Evolutionary conservation across 2,329 filamentous ascomycete genomes (phyloP).

Genomic region (Diaporthe ampelina): DNA sequence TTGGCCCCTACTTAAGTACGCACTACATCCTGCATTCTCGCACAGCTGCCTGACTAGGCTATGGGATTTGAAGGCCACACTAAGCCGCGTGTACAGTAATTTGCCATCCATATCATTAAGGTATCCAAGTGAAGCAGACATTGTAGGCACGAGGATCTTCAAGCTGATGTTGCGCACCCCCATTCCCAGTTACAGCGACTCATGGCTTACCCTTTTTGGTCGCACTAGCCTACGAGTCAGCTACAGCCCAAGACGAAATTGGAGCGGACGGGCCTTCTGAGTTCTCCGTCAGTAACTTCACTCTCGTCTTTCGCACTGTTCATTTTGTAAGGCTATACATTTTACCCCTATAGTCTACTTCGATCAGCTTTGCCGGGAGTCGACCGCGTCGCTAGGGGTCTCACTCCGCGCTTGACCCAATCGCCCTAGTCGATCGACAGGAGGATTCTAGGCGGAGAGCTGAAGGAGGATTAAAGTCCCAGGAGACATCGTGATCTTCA

Average conservation of each 20-base stretch:
- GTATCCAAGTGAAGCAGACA: not conserved
- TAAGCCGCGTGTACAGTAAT: no score
- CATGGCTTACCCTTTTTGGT: slow-evolving; percentile 17
- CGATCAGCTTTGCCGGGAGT: not conserved
- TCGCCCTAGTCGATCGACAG: not conserved
- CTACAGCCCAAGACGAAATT: not conserved
- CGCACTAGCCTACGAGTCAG: slow-evolving; percentile 24
- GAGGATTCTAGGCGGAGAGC: not conserved
- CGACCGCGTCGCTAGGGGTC: not conserved
- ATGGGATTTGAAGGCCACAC: not conserved
- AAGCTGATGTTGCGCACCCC: not conserved
- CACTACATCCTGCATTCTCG: not conserved
- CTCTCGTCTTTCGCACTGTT: not conserved
- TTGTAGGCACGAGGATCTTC: not conserved
- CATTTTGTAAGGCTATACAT: not conserved
- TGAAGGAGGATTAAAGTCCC: not conserved
- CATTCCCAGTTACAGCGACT: not conserved
- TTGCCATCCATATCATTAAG: not conserved
- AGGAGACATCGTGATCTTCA: slow-evolving; percentile 29
- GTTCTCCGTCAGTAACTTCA: not conserved
- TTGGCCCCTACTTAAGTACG: no score
- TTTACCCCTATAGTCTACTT: slow-evolving; percentile 5
- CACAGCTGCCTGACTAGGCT: not conserved
- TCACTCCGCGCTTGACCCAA: slow-evolving; percentile 1
- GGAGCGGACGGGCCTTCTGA: not conserved